Conservation (phyloP, 2,329 filamentous ascomycete species). For the Aspergillus sp. region DNA sequence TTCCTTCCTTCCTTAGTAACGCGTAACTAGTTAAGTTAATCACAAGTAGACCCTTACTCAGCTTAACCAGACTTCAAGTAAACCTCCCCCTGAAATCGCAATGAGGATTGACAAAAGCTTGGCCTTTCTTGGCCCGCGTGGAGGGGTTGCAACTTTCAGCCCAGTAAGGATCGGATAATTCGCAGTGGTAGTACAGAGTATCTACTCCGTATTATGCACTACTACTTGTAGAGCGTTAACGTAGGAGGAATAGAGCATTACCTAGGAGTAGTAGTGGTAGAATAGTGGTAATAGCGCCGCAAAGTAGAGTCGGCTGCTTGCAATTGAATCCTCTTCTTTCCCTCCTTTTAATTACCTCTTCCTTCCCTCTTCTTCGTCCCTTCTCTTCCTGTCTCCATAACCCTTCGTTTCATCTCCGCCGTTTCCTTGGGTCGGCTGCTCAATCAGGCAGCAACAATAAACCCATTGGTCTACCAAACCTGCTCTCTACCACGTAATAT, state of each 20-base stretch:
- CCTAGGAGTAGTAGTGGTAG: not conserved
- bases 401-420: not conserved
- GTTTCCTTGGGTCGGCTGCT: not conserved
- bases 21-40: not conserved
- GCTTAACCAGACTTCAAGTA: conserved; percentile 1
- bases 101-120: conserved; percentile 4
- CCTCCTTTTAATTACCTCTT: not conserved
- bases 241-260: not conserved
- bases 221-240: no score
- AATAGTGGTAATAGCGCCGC: no score
- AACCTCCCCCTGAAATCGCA: no score
- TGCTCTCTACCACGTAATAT: no score
- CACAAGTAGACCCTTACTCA: not conserved
- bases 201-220: no score
- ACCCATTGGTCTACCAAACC: no score
- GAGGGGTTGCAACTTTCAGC: conserved; percentile 1
- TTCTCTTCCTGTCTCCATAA: not conserved
- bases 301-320: no score
- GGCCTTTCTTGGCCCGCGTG: conserved; percentile 6
- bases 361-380: not conserved
- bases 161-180: not conserved
- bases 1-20: no score
- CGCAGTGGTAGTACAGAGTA: no score
- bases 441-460: conserved; percentile 3
- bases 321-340: not conserved